Conservation (phyloP, 2,329 filamentous ascomycete species). For the Emergomyces africanus region DNA sequence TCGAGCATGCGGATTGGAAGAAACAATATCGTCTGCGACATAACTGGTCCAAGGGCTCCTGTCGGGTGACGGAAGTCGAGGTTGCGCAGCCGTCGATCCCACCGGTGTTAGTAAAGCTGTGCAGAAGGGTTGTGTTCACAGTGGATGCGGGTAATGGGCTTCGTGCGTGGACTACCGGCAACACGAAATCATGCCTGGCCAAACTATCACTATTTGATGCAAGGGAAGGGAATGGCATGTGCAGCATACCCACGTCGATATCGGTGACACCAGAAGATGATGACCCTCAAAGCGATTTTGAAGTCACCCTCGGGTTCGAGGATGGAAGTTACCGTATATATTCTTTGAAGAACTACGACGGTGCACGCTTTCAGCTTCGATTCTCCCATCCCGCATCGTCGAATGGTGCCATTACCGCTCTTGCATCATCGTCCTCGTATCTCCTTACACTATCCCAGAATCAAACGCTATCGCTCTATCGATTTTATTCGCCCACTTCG, state of each 20-base stretch:
- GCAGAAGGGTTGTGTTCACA: slow-evolving; percentile 65
- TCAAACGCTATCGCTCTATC: slow-evolving; percentile 65
- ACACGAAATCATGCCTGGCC: slow-evolving; percentile 47
- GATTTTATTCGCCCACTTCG: slow-evolving; percentile 31
- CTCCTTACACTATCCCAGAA: slow-evolving; percentile 64
- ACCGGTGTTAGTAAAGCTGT: slow-evolving; percentile 60
- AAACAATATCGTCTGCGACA: slow-evolving; percentile 74
- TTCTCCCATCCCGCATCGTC: slow-evolving; percentile 51
- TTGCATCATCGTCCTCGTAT: slow-evolving; percentile 64
- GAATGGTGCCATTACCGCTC: slow-evolving; percentile 53
- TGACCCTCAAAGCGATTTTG: slow-evolving; percentile 35
- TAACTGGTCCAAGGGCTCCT: slow-evolving; percentile 80
- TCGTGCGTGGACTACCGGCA: slow-evolving; percentile 62
- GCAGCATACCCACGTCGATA: slow-evolving; percentile 49
- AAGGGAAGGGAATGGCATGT: slow-evolving; percentile 38
- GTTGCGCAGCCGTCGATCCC: slow-evolving; percentile 45
- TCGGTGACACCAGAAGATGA: slow-evolving; percentile 33
- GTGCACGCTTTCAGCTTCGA: slow-evolving; percentile 32
- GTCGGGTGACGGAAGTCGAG: slow-evolving; percentile 64
- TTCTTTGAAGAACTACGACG: slow-evolving; percentile 37
- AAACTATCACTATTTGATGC: slow-evolving; percentile 20
- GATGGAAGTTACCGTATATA: slow-evolving; percentile 63
- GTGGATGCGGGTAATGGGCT: slow-evolving; percentile 58
- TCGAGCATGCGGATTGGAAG: slow-evolving; percentile 61
- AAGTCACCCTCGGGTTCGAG: slow-evolving; percentile 55